These are phyloP conservation scores for Spinellus fusiger DNA, from an alignment of 192 early-diverging fungal genomes.

Conservation along the genomic window DNA sequence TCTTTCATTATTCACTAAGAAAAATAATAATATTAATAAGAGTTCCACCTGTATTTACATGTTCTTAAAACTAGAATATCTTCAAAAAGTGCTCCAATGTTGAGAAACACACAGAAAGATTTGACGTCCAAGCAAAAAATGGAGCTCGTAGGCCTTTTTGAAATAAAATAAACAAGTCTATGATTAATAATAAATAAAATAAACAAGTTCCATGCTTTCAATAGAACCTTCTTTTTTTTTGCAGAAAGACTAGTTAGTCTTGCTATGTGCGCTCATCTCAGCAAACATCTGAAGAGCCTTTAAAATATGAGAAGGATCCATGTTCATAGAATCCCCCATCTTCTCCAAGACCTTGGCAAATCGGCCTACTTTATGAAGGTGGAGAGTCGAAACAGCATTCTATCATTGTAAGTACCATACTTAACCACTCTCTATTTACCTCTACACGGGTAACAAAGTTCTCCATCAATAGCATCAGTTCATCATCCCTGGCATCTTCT, in stretches of 20 bases:
- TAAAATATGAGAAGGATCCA: slow-evolving; percentile 55
- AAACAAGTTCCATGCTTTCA: not conserved
- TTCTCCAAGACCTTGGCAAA: slow-evolving; percentile 53
- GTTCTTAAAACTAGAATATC: not conserved
- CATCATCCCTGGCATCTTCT: slow-evolving; percentile 44
- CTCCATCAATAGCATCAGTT: slow-evolving; percentile 45
- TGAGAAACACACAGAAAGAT: not conserved
- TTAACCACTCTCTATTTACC: slow-evolving; percentile 29
- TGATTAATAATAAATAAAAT: not conserved
- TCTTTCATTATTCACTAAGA: not conserved
- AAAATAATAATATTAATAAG: not conserved
- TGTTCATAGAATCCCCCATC: slow-evolving; percentile 50
- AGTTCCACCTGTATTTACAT: not conserved
- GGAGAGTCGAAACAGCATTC: slow-evolving; percentile 58
- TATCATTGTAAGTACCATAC: slow-evolving; percentile 17
- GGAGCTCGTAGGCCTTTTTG: not conserved
- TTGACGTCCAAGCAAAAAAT: no score
- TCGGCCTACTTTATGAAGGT: slow-evolving; percentile 46
- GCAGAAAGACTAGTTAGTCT: no score
- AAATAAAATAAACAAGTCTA: not conserved
- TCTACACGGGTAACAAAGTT: slow-evolving; percentile 53
- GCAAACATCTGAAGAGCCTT: slow-evolving; percentile 61
- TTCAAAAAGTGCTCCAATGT: not conserved
- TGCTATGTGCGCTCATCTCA: slow-evolving; percentile 26
- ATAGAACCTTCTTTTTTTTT: not conserved